phyloP scores from a whole-genome alignment of 805 yeast genomes.

The Zygosaccharomyces pseudorouxii region DNA sequence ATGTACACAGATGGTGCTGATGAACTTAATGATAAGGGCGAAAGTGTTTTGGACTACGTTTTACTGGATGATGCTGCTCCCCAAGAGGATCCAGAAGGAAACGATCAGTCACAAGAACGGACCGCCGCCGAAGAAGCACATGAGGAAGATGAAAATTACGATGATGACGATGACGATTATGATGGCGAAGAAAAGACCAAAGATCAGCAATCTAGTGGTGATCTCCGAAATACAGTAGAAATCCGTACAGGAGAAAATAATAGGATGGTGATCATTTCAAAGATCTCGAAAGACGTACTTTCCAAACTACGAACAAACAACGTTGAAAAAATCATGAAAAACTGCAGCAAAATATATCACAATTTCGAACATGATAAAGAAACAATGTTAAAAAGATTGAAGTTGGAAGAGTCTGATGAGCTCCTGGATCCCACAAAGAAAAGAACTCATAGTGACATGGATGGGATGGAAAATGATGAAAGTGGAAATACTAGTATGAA shows the following conservation, averaged over 20 bases:
- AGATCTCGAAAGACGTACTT: slow-evolving; percentile 36
- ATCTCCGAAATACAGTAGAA: slow-evolving; percentile 4
- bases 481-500: slow-evolving; percentile 32
- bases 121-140: slow-evolving; percentile 1
- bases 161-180: slow-evolving; percentile 15
- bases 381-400: slow-evolving; percentile 67
- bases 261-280: slow-evolving; percentile 32
- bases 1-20: slow-evolving; percentile 29
- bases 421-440: slow-evolving; percentile 42
- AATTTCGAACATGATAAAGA: slow-evolving; percentile 72
- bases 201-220: slow-evolving; percentile 13
- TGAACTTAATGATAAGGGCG: slow-evolving; percentile 23
- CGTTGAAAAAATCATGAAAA: slow-evolving; percentile 43
- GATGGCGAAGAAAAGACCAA: slow-evolving; percentile 16
- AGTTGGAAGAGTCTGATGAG: slow-evolving; percentile 75
- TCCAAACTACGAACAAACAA: slow-evolving; percentile 33
- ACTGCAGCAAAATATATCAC: slow-evolving; percentile 70
- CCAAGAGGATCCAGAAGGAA: slow-evolving; percentile 4
- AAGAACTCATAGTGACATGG: slow-evolving; percentile 23
- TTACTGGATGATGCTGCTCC: slow-evolving; percentile 14
- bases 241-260: slow-evolving; percentile 15
- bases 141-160: slow-evolving; percentile 16
- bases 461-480: slow-evolving; percentile 18
- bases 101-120: not conserved
- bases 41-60: slow-evolving; percentile 13